These are phyloP conservation scores for Avena sativa DNA, from an alignment of 176 grass and related monocot species.

Conservation along the genomic window DNA sequence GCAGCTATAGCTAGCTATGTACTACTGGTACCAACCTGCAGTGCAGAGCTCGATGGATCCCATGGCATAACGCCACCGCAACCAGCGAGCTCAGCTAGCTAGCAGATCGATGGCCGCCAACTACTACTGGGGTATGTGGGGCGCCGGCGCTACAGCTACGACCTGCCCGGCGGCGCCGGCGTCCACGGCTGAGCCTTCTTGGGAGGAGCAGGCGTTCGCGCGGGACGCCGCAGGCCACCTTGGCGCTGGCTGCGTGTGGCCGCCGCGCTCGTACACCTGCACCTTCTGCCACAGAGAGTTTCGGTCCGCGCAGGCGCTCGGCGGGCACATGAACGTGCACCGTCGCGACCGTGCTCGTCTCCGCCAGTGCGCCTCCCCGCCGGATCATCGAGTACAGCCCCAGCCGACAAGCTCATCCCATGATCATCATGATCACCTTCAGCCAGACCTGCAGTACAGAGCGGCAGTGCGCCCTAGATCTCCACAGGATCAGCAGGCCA, in stretches of 20 bases:
- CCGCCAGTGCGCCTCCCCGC: constrained; percentile 53
- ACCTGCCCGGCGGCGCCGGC: constrained; percentile 10
- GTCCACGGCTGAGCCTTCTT: constrained; percentile 48
- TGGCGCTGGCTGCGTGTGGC: constrained; percentile 69
- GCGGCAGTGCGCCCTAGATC: constrained; percentile 31
- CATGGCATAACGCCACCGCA: constrained; percentile 42
- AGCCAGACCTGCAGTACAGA: constrained; percentile 4
- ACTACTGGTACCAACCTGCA: constrained; percentile 6
- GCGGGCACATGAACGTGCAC: constrained; percentile 82
- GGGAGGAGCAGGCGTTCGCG: constrained; percentile 78
- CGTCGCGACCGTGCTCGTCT: constrained; percentile 81
- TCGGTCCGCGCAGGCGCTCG: constrained; percentile 73
- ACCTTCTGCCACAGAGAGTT: constrained; percentile 80
- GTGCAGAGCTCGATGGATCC: background rate
- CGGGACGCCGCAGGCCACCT: constrained; percentile 61
- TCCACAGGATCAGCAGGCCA: constrained; percentile 9
- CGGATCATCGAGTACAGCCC: constrained; percentile 9
- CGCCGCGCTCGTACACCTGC: constrained; percentile 79
- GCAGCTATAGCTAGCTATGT: background rate
- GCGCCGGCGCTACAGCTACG: constrained; percentile 21
- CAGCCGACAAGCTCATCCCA: constrained; percentile 16
- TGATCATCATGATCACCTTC: constrained; percentile 7
- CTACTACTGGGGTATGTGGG: constrained; percentile 53
- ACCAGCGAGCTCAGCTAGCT: background rate
- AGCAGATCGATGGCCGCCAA: constrained; percentile 32